phyloP scores from a whole-genome alignment of 805 yeast species.

The Starmerella cellae region DNA sequence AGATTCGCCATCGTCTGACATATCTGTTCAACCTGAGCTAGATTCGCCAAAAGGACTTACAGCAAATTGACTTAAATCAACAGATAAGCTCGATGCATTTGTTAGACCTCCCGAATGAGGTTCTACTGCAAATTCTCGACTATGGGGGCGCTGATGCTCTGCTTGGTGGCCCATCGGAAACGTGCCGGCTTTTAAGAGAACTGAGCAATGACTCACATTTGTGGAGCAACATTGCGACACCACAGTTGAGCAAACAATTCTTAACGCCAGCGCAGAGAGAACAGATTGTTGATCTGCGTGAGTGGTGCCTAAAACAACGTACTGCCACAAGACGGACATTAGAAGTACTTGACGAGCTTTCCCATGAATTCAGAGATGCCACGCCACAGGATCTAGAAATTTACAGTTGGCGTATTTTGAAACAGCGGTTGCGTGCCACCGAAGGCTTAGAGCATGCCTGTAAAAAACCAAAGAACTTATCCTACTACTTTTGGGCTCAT shows the following conservation, averaged over 20 bases:
- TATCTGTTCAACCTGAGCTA: too few relatives aligned
- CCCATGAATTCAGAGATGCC: conserved; percentile 17
- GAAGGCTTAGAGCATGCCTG: conserved; percentile 7
- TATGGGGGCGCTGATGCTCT: conserved; percentile 17
- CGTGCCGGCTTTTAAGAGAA: conserved; percentile 16
- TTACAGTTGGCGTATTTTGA: conserved; percentile 9
- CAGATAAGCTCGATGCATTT: conserved; percentile 11
- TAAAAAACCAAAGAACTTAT: conserved; percentile 10
- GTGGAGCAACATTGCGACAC: conserved; percentile 15
- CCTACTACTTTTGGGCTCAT: conserved; percentile 18
- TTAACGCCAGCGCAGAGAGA: conserved; percentile 11
- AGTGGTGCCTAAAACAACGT: conserved; percentile 14
- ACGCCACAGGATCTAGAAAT: conserved; percentile 12
- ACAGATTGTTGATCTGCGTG: conserved; percentile 13
- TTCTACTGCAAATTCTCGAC: conserved; percentile 15
- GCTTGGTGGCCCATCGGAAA: conserved; percentile 13
- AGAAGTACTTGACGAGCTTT: conserved; percentile 16
- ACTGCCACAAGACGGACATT: conserved; percentile 8
- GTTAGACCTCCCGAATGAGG: conserved; percentile 15
- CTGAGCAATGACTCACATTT: conserved; percentile 18
- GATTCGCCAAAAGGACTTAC: too few relatives aligned
- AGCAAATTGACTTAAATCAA: background rate
- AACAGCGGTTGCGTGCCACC: conserved; percentile 11
- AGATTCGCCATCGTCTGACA: too few relatives aligned
- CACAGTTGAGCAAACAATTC: conserved; percentile 6